Evolutionary conservation across 306 rosid genomes (phyloP).

Genomic region (Cucurbita argyrosperma): DNA sequence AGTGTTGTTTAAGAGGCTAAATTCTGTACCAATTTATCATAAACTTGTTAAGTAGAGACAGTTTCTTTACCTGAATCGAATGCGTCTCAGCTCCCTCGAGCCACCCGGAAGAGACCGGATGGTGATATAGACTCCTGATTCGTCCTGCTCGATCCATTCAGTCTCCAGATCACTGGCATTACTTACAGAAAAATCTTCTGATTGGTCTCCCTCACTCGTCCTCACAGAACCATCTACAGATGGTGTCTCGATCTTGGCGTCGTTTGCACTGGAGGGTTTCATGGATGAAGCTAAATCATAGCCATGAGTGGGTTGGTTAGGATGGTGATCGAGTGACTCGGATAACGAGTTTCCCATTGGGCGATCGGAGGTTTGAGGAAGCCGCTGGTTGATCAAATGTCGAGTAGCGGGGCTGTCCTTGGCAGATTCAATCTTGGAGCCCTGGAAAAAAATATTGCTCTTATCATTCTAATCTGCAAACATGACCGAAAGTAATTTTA

Average conservation of each 20-base stretch:
- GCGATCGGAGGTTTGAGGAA: constrained; percentile 35
- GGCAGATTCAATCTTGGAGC: constrained; percentile 46
- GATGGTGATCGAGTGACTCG: constrained; percentile 61
- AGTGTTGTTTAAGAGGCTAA: neutral
- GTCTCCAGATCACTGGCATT: constrained; percentile 94
- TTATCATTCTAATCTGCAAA: no score
- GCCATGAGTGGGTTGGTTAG: constrained; percentile 35
- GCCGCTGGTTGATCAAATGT: constrained; percentile 54
- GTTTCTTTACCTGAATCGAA: constrained; percentile 62
- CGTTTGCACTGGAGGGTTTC: constrained; percentile 49
- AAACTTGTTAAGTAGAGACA: neutral
- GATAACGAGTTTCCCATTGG: constrained; percentile 70
- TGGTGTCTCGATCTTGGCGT: constrained; percentile 47
- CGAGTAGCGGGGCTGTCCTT: constrained; percentile 87
- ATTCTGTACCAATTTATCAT: neutral
- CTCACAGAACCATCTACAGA: constrained; percentile 72
- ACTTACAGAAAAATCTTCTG: constrained; percentile 83
- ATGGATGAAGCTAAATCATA: constrained; percentile 53
- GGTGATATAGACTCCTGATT: constrained; percentile 95
- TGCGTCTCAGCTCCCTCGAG: constrained; percentile 72
- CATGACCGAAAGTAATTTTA: neutral
- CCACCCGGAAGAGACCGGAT: constrained; percentile 76
- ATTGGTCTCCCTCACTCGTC: constrained; percentile 76
- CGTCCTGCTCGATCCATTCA: constrained; percentile 96
- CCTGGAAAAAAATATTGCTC: constrained; percentile 28